A percentile compares a stretch with the other conserved stretches of the same genome.
Conservation (phyloP, 768 basidiomycete genomes). For the Termitomyces sp. region DNA sequence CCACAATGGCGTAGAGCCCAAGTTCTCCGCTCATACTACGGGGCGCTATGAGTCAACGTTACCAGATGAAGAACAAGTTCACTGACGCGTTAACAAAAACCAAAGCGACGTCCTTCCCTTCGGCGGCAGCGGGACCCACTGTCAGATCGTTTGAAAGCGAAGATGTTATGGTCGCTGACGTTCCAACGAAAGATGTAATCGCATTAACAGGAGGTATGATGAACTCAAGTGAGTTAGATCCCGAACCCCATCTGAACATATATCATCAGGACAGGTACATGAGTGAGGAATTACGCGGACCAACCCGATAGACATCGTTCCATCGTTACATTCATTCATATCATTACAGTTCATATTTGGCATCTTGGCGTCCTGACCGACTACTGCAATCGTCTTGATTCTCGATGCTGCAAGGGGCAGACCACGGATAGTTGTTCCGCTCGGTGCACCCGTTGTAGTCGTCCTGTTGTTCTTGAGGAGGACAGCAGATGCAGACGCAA, state of each 20-base stretch:
- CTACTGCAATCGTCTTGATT: constrained; percentile 50
- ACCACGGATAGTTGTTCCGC: constrained; percentile 30
- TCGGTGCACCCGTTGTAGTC: constrained; percentile 24
- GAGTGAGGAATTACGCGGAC: constrained; percentile 16
- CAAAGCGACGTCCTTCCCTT: constrained; percentile 48
- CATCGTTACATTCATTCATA: constrained; percentile 48
- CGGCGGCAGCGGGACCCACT: constrained; percentile 32
- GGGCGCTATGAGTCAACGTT: constrained; percentile 9
- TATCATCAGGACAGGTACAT: not conserved
- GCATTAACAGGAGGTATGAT: constrained; percentile 43
- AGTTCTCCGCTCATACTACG: constrained; percentile 45
- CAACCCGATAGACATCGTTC: constrained; percentile 59
- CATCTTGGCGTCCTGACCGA: constrained; percentile 54
- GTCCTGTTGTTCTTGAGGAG: constrained; percentile 59
- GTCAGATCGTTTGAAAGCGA: constrained; percentile 39
- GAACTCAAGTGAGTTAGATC: constrained; percentile 40
- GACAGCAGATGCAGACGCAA: constrained; percentile 62
- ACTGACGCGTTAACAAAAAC: constrained; percentile 56
- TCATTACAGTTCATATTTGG: constrained; percentile 41
- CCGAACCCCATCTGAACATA: constrained; percentile 40
- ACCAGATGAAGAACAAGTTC: not conserved
- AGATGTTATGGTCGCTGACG: constrained; percentile 32
- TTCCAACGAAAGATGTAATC: constrained; percentile 32
- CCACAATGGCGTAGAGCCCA: constrained; percentile 53
- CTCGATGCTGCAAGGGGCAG: constrained; percentile 41